These are phyloP conservation scores for Aspergillus cavernicola DNA, from an alignment of 495 filamentous ascomycete genomes.

Conservation along the genomic window DNA sequence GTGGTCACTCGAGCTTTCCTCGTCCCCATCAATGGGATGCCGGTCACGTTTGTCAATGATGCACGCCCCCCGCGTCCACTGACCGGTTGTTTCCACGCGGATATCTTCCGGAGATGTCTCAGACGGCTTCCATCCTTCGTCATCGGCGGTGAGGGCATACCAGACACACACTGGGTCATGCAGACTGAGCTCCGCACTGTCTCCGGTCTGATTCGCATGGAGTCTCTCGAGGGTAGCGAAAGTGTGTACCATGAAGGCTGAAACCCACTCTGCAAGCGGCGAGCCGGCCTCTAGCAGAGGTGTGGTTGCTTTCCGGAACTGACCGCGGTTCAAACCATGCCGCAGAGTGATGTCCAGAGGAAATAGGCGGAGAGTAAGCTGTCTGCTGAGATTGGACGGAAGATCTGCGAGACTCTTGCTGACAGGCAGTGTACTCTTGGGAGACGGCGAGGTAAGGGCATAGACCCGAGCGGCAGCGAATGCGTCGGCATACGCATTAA, in stretches of 20 bases:
- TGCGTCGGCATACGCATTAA: constrained; percentile 80
- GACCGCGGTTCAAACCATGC: constrained; percentile 60
- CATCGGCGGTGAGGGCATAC: constrained; percentile 65
- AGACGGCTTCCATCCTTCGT: constrained; percentile 41
- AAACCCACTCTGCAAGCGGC: constrained; percentile 79
- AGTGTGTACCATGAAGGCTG: constrained; percentile 70
- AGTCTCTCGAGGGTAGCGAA: constrained; percentile 68
- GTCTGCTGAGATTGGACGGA: constrained; percentile 58
- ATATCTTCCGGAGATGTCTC: constrained; percentile 59
- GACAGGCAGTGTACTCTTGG: constrained; percentile 67
- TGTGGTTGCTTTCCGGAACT: constrained; percentile 54
- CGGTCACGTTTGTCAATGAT: constrained; percentile 69
- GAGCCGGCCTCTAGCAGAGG: constrained; percentile 51
- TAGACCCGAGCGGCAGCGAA: constrained; percentile 84
- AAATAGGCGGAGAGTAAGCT: constrained; percentile 73
- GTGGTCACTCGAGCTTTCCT: constrained; percentile 58
- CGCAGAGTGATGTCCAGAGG: constrained; percentile 84
- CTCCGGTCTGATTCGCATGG: constrained; percentile 50
- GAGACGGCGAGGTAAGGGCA: constrained; percentile 79
- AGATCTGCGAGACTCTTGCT: constrained; percentile 54
- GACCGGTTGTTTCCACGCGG: constrained; percentile 78
- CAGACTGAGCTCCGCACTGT: constrained; percentile 60
- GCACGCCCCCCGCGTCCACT: constrained; percentile 93
- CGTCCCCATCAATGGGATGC: constrained; percentile 56
- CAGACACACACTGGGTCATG: constrained; percentile 90